Conservation (phyloP, 192 early-diverging fungal genomes). For the Paraglomus occultum region DNA sequence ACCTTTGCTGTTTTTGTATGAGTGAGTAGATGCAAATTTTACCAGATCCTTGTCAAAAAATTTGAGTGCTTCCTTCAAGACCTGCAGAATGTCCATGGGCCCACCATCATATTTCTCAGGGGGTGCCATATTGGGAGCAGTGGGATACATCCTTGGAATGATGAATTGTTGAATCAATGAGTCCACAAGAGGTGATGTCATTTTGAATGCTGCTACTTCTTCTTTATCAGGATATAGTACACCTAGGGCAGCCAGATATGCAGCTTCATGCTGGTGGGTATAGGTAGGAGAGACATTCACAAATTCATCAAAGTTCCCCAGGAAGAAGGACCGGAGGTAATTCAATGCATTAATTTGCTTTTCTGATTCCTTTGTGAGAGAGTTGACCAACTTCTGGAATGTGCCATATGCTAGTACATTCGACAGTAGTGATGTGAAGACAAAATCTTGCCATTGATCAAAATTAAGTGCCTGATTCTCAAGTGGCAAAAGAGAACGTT, state of each 20-base stretch:
- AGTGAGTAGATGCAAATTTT: constrained; percentile 2
- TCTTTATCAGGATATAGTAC: constrained; percentile 1
- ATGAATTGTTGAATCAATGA: background rate
- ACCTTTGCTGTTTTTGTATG: constrained; percentile 19
- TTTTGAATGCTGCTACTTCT: constrained; percentile 1
- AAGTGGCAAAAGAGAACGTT: too few relatives aligned
- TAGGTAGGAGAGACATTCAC: background rate
- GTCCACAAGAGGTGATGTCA: constrained; percentile 18
- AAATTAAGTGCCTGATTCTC: too few relatives aligned
- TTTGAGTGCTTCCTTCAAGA: constrained; percentile 5
- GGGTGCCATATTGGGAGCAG: background rate
- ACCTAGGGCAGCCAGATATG: constrained; percentile 7
- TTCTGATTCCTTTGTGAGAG: too few relatives aligned
- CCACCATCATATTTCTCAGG: background rate
- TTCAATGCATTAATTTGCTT: background rate
- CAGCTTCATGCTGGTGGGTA: background rate
- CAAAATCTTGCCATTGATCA: too few relatives aligned
- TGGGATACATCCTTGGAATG: constrained; percentile 2
- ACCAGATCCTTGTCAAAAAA: constrained; percentile 11
- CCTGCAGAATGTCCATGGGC: background rate
- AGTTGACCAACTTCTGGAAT: too few relatives aligned
- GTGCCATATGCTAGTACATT: too few relatives aligned
- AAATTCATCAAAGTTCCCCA: background rate
- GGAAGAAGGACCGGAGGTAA: background rate
- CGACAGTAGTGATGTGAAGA: too few relatives aligned